Evolutionary conservation across 2,329 filamentous ascomycete species (phyloP), one percentile per base, ranked within the genome.

Genomic region (Anisogramma anomala): DNA sequence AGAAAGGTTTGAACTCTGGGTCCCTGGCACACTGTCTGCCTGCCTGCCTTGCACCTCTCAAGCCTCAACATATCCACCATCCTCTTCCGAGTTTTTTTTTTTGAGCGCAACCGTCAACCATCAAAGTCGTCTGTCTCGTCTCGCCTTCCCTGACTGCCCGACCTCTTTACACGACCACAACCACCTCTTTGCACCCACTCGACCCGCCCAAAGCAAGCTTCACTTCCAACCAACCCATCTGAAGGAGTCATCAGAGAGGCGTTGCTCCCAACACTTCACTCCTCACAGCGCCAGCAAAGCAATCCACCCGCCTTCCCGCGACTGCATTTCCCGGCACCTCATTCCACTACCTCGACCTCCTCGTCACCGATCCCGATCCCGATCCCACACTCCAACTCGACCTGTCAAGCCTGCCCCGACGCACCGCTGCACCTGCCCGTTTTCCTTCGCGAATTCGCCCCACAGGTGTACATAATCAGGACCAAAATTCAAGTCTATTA

Each of bases 341-440:
- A 22, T 46, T 35, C n/a, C 43, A 36, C 33, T 32, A 33, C 43
- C 34, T 42, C 41, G 43, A 43, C 41, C 37, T 32, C 17, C 33
- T 25, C 38, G 38, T 43, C 27, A 30, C 27, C 27, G 27, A 30
- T 14, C 27, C 27, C 27, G 27, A 30, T 14, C 27, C 27, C 44
- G 38, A 41, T 38, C 41, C 36, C 33, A 41, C 25, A 33, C 33
- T 28, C 22, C 37, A 34, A 31, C 41, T 48, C 49, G 50, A 46
- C 42, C 39, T 26, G 36, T 43, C 45, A 48, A 45, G 42, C 46
- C 55, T 59, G 53, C 56, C 58, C 64, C 62, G 62, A 63, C 59
- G 60, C 65, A 61, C 64, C 71, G 72, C 70, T 75, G 67, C 83
- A 88, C 82, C 83, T 86, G 81, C 84, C 84, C 79, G 82, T 87